Percentiles rank a stretch among this genome's conserved stretches.
phyloP scores from a whole-genome alignment of 305 asterid species.

The Stenogyne calaminthoides region DNA sequence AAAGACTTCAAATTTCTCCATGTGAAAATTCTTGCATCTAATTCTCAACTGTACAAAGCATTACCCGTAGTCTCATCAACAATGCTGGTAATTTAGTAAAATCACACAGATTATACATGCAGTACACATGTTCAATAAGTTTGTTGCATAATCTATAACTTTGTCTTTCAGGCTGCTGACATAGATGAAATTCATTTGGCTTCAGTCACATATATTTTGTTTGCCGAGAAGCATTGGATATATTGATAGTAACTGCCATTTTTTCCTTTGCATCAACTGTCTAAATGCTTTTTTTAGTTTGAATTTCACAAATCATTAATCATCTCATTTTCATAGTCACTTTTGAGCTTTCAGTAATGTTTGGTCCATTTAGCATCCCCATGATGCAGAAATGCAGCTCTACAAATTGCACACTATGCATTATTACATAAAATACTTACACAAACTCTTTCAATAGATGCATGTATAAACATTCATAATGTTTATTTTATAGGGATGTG shows the following conservation, averaged over 20 bases:
- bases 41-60: neutral
- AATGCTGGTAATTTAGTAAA: neutral
- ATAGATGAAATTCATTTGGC: neutral
- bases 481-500: slow-evolving; percentile 62
- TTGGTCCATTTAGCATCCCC: neutral
- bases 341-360: neutral
- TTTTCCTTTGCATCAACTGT: neutral
- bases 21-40: neutral
- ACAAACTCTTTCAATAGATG: neutral
- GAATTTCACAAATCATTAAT: neutral
- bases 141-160: neutral
- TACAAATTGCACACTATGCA: neutral
- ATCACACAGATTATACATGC: neutral
- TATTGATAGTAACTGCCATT: neutral
- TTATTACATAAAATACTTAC: slow-evolving; percentile 12
- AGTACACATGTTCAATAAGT: neutral
- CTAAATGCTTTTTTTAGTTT: neutral
- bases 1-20: neutral
- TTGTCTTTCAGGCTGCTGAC: neutral
- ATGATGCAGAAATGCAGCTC: neutral
- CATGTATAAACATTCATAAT: neutral
- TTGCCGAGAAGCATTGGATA: too few species aligned
- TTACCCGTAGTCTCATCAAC: neutral
- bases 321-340: neutral
- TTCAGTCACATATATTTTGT: neutral